Evolutionary conservation across 768 basidiomycete species (phyloP), one percentile per base, ranked within the genome.

Genomic region (Cystobasidium onofrii): DNA sequence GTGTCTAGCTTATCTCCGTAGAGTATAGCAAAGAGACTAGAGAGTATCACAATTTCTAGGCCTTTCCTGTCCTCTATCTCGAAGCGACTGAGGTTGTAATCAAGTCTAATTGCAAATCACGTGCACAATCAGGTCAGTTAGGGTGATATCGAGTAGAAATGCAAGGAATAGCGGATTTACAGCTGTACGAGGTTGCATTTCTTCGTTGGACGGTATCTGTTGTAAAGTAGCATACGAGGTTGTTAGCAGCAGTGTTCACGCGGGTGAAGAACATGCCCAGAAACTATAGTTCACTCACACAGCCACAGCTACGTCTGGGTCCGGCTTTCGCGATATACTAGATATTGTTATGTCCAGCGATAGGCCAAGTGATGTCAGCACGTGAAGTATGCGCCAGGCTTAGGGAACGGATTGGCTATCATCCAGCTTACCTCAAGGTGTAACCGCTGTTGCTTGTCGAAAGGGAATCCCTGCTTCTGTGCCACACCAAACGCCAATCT

Each of bases 41-140:
- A n/a, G 4, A 71, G 33, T 20, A 61, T 31, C 7, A 60, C 69
- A n/a, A 15, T n/a, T 25, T 71, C 69, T 17, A 71, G 39, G 36
- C 69, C 69, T 39, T 60, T 55, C 17, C 69, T 46, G 41, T 71
- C 69, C 4, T 71, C 54, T 33, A 57, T 39, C 20, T 31, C 54
- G 52, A 71, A 71, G 25, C 69, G 50, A 60, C 52, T 60, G 27
- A 71, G 36, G 29, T 71, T 71, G 41, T 71, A 71, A 31, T 71
- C 69, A n/a, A 71, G 54, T 7, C 69, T 71, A 25, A 29, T 29
- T 15, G 18, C 7, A 54, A 31, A 46, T 41, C 65, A 67, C 31
- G 50, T 46, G 50, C 55, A 17, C 15, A 31, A 33, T 18, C 4
- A 34, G 46, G 23, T 67, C 20, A 39, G 50, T 18, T 9, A 9